These are phyloP conservation scores for Kokia cookei DNA, from an alignment of 441 rosid genomes.

Conservation along the genomic window DNA sequence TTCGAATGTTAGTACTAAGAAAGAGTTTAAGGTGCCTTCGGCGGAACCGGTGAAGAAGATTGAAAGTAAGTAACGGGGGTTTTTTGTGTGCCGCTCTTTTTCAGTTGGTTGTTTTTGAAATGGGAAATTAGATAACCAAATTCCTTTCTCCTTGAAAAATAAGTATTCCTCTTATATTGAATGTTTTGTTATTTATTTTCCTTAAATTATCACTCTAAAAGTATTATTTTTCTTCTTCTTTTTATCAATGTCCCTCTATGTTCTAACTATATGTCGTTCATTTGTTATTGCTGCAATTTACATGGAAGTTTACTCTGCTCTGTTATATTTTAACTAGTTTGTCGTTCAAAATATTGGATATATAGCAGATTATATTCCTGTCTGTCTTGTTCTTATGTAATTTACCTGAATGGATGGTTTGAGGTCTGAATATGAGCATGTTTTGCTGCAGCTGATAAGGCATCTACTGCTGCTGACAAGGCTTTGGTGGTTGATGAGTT, in stretches of 20 bases:
- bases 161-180: neutral
- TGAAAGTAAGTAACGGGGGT: constrained; percentile 32
- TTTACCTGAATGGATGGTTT: neutral
- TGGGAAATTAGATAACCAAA: neutral
- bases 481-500: constrained; percentile 43
- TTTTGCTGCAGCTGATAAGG: constrained; percentile 42
- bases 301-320: neutral
- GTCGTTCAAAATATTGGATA: neutral
- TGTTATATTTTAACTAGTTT: neutral
- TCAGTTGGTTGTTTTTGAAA: neutral
- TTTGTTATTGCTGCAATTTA: neutral
- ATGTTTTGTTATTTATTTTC: neutral
- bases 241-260: neutral
- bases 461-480: constrained; percentile 32
- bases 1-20: constrained; percentile 21
- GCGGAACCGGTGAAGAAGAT: constrained; percentile 37
- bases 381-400: neutral
- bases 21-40: constrained; percentile 29
- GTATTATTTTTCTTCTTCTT: neutral
- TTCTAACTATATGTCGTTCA: neutral
- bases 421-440: constrained; percentile 6
- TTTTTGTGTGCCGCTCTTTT: neutral
- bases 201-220: neutral
- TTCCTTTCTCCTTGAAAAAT: neutral
- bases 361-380: neutral